Evolutionary conservation across 2,329 filamentous ascomycete species (phyloP).

Genomic region (Apiospora rasikravindrae): DNA sequence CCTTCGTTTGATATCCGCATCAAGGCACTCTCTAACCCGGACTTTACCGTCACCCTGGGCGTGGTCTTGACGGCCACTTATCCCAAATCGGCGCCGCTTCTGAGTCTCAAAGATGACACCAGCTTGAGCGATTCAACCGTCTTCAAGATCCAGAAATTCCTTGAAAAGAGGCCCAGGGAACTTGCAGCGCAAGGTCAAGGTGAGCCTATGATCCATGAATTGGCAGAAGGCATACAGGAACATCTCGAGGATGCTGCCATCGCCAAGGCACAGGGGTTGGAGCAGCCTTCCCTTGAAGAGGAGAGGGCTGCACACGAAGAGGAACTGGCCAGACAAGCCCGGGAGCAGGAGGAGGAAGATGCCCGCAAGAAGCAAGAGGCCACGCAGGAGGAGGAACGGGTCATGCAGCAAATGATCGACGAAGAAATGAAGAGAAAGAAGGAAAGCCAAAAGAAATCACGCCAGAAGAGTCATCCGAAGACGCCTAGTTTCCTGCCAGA

Average conservation of each 20-base stretch:
- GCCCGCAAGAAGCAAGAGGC: conserved; percentile 61
- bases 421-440: conserved; percentile 73
- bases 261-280: conserved; percentile 73
- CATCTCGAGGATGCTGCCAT: conserved; percentile 87
- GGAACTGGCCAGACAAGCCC: conserved; percentile 65
- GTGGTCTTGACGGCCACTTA: conserved; percentile 90
- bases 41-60: conserved; percentile 72
- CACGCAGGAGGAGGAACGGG: conserved; percentile 70
- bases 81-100: conserved; percentile 78
- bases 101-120: conserved; percentile 69
- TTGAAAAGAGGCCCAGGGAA: conserved; percentile 62
- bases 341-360: conserved; percentile 59
- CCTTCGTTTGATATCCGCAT: conserved; percentile 82
- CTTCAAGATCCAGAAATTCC: conserved; percentile 70
- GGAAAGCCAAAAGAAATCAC: conserved; percentile 67
- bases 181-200: conserved; percentile 59
- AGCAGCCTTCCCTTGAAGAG: conserved; percentile 85
- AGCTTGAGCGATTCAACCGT: conserved; percentile 72
- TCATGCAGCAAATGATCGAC: conserved; percentile 72
- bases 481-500: conserved; percentile 44
- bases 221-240: conserved; percentile 73
- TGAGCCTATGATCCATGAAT: conserved; percentile 64
- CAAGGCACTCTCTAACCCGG: conserved; percentile 73
- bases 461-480: conserved; percentile 61
- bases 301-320: conserved; percentile 86